These are phyloP conservation scores for Asparagopsis taxiformis DNA, from an alignment of 31 red algal genomes.

Conservation along the genomic window DNA sequence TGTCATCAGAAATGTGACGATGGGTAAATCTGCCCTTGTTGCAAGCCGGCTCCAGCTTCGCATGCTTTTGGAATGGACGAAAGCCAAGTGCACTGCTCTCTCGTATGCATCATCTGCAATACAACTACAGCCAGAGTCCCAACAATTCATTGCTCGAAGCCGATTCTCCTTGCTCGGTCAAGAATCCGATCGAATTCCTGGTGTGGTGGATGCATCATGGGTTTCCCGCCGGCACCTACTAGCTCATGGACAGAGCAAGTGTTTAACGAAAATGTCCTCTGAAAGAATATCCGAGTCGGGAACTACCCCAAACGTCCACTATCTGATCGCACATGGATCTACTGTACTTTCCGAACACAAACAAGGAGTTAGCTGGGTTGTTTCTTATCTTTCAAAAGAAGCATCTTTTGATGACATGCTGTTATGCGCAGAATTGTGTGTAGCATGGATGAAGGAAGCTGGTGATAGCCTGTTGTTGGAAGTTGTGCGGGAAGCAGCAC, in stretches of 20 bases:
- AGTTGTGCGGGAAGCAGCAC: slow-evolving; percentile 28
- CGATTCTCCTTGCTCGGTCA: slow-evolving; percentile 28
- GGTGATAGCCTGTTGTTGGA: slow-evolving; percentile 43
- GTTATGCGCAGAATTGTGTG: slow-evolving; percentile 45
- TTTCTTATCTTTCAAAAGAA: slow-evolving; percentile 12
- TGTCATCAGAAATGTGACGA: slow-evolving; percentile 12
- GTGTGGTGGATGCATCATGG: slow-evolving; percentile 44
- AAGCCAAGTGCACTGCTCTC: slow-evolving; percentile 44
- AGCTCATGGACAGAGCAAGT: slow-evolving; percentile 52
- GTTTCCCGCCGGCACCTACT: slow-evolving; percentile 47
- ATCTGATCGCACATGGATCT: slow-evolving; percentile 23
- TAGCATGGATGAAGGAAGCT: slow-evolving; percentile 55
- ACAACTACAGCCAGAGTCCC: slow-evolving; percentile 10
- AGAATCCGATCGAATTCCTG: neutral
- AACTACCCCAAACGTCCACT: slow-evolving; percentile 17
- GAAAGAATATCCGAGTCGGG: neutral
- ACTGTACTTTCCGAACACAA: slow-evolving; percentile 37
- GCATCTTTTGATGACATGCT: slow-evolving; percentile 51
- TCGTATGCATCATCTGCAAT: slow-evolving; percentile 41
- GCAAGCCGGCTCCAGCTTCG: neutral
- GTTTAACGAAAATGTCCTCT: slow-evolving; percentile 29
- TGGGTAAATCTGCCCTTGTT: neutral
- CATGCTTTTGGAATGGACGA: slow-evolving; percentile 42
- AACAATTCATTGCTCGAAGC: slow-evolving; percentile 29
- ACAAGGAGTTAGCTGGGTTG: slow-evolving; percentile 50